Base-by-base conservation (phyloP, 805 yeast genomes). In the Candida coquimbonensis region DNA sequence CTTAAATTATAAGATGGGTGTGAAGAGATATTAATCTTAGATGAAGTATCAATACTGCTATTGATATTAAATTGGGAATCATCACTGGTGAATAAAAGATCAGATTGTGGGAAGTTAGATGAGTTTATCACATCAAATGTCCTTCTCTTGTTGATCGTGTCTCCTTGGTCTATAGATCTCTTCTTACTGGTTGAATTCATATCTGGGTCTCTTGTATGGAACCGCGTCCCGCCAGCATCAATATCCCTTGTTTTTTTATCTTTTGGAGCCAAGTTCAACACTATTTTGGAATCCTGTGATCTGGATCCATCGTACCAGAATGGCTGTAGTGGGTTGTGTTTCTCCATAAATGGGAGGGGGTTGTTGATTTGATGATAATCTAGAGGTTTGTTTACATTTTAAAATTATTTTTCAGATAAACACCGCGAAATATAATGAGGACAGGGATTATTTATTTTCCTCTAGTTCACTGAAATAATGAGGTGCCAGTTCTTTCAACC, bases 401-500 rank as follows among this genome's bases (percentile, higher is more conserved):
- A 14, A 14, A 7, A 13, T 32, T 14, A 32, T 13, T 32, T 13
- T 32, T 32, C 13, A 9, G 12, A 27, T 27, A 26, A 27, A 27
- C 31, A 27, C 14, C 31, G 31, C 31, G 31, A 29, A 29, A 11
- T 11, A 9, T 3, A 8, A 29, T 29, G 13, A 11, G 13, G 14
- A 29, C 12, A 27, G 7, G 14, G 6, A 29, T 11, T 14, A 32
- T 32, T 32, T 26, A 12, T 31, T 42, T 5, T 36, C 36, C 9
- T 42, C 31, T 2, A 36, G 24, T 8, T 16, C 25, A 11, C 26
- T 45, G 44, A 56, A 59, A 36, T 48, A 59, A 36, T 82, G 87
- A 1, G 89, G 85, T 0, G 95, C 96, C 50, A 80, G 75, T 52
- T 85, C 90, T 1, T 61, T 61, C 14, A 90, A 63, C 93, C 95